phyloP scores from a whole-genome alignment of 2,329 filamentous ascomycete species.

The Xylaria polymorpha region DNA sequence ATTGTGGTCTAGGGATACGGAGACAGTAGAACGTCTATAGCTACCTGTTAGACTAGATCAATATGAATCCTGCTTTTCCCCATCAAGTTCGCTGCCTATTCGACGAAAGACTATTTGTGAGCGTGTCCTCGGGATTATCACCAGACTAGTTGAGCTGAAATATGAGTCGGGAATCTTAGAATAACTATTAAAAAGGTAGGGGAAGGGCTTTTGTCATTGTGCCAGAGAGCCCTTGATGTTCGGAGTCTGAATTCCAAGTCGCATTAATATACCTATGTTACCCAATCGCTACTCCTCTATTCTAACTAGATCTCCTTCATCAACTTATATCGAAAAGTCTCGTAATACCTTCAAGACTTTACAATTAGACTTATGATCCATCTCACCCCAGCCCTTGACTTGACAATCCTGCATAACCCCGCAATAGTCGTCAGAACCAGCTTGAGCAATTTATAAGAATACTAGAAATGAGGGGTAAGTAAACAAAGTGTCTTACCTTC shows the following conservation, averaged over 20 bases:
- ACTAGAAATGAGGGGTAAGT: neutral
- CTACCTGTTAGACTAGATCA: neutral
- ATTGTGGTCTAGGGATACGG: neutral
- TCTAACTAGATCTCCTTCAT: neutral
- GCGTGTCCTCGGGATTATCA: neutral
- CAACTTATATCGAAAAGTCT: slow-evolving; percentile 51
- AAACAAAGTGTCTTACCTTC: slow-evolving; percentile 53
- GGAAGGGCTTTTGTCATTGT: neutral
- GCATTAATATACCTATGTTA: neutral
- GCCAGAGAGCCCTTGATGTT: no score
- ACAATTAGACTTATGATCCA: slow-evolving; percentile 58
- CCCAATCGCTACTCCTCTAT: neutral
- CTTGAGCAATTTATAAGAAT: neutral
- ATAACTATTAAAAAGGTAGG: neutral
- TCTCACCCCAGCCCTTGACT: slow-evolving; percentile 55
- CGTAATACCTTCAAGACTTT: slow-evolving; percentile 56
- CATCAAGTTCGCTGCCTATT: neutral
- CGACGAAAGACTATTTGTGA: neutral
- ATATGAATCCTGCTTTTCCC: neutral
- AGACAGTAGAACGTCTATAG: neutral
- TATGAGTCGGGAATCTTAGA: neutral
- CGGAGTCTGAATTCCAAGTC: neutral
- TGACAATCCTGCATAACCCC: slow-evolving; percentile 55
- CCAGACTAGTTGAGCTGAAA: neutral
- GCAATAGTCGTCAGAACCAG: slow-evolving; percentile 2